phyloP scores from a whole-genome alignment of 2,329 filamentous ascomycete species.

The Grosmannia serpens region DNA sequence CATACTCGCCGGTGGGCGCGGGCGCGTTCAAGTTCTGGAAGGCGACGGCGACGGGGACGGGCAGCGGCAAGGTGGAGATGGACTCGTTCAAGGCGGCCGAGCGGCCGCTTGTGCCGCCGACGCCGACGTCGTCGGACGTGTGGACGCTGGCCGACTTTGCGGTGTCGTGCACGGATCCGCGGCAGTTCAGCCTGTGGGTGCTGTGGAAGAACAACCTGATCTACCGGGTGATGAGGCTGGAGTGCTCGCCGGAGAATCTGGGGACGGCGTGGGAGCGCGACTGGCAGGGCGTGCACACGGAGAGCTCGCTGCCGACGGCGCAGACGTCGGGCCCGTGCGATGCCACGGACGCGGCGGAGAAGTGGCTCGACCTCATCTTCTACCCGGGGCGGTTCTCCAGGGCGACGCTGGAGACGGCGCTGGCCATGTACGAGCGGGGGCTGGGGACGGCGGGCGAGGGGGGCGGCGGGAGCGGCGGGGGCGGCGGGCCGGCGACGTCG shows the following conservation, averaged over 20 bases:
- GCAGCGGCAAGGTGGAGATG: constrained; percentile 51
- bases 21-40: constrained; percentile 94
- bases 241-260: constrained; percentile 57
- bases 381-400: constrained; percentile 72
- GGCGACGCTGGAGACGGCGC: constrained; percentile 70
- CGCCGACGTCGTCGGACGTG: constrained; percentile 58
- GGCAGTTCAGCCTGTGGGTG: constrained; percentile 48
- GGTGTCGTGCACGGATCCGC: constrained; percentile 41
- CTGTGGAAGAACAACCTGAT: constrained; percentile 78
- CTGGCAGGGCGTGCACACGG: constrained; percentile 60
- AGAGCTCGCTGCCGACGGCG: constrained; percentile 39
- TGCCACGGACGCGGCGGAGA: constrained; percentile 60
- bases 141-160: constrained; percentile 74
- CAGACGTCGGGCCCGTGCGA: constrained; percentile 52
- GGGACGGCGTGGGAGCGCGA: constrained; percentile 49
- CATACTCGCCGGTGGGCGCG: constrained; percentile 76
- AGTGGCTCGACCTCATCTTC: constrained; percentile 78
- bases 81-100: constrained; percentile 44
- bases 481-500: constrained; percentile 25
- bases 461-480: constrained; percentile 23
- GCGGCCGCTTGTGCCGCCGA: constrained; percentile 52
- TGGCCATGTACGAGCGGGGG: constrained; percentile 68
- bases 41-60: constrained; percentile 53
- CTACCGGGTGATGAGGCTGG: constrained; percentile 62
- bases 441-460: constrained; percentile 26